Evolutionary conservation across 768 basidiomycete species (phyloP).

Genomic region (Auricularia heimuer): DNA sequence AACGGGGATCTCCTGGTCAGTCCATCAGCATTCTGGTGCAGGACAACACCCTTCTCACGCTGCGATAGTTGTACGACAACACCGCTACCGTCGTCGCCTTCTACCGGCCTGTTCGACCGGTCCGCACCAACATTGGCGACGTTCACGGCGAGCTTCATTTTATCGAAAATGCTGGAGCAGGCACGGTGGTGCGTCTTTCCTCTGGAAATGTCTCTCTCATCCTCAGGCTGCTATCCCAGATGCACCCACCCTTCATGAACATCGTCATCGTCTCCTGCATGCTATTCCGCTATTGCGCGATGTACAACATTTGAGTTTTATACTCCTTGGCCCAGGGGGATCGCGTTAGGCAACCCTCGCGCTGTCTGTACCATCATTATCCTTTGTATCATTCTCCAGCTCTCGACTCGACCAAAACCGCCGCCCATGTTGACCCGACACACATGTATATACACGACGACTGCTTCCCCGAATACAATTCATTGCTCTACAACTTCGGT

Average conservation of each 20-base stretch:
- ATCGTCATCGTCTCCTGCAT: conserved; percentile 75
- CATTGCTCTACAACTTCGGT: conserved; percentile 46
- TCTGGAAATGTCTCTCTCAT: not conserved
- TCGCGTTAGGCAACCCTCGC: not conserved
- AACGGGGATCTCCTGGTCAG: conserved; percentile 36
- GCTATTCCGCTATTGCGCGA: conserved; percentile 48
- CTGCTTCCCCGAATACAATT: not conserved
- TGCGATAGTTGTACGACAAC: conserved; percentile 6
- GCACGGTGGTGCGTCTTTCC: conserved; percentile 53
- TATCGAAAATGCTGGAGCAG: conserved; percentile 65
- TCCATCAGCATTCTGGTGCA: not conserved
- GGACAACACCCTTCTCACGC: not conserved
- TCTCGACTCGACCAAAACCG: conserved; percentile 10
- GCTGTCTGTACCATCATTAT: not conserved
- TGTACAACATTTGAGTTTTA: not conserved
- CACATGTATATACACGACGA: not conserved
- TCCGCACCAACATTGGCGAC: conserved; percentile 77
- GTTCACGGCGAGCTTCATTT: conserved; percentile 82
- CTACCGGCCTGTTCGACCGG: conserved; percentile 67
- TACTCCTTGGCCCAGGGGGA: not conserved
- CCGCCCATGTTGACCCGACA: not conserved
- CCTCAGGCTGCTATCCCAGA: conserved; percentile 30
- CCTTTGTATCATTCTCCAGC: not conserved
- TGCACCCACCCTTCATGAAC: conserved; percentile 87
- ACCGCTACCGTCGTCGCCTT: conserved; percentile 44